Evolutionary conservation across 208 protist species (phyloP).

Genomic region (Acanthamoeba culbertsoni): DNA sequence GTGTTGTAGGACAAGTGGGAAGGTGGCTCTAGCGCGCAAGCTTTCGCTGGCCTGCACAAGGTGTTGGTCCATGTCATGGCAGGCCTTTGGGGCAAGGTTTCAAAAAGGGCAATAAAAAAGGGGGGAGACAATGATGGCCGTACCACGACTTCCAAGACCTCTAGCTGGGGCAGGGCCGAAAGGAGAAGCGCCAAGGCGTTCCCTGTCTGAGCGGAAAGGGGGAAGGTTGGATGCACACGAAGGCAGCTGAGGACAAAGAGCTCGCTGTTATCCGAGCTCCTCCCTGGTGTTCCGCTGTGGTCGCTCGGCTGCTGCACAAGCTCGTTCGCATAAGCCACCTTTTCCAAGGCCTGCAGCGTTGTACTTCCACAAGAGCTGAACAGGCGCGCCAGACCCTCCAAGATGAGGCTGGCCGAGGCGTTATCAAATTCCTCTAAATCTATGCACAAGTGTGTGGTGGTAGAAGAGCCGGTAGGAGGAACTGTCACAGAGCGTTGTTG

Average conservation of each 20-base stretch:
- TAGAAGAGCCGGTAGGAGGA: not conserved
- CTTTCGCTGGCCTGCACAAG: not conserved
- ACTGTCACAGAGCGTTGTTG: not conserved
- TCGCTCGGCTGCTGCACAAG: not conserved
- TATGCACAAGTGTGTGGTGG: not conserved
- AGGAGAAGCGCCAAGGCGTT: not conserved
- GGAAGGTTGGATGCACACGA: not conserved
- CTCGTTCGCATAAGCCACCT: not conserved
- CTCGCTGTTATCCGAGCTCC: not conserved
- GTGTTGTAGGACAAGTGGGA: not conserved
- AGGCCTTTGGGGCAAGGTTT: not conserved
- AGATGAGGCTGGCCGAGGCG: not conserved
- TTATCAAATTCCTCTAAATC: not conserved
- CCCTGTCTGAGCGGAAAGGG: not conserved
- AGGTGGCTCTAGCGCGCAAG: not conserved
- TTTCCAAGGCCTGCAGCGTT: not conserved
- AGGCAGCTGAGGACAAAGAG: not conserved
- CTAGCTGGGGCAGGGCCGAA: not conserved
- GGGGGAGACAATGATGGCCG: not conserved
- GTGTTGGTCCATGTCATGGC: not conserved
- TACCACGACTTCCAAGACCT: not conserved
- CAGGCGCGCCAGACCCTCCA: not conserved
- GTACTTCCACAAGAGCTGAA: not conserved
- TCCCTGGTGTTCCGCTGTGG: not conserved
- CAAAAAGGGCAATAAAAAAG: too few relatives aligned